These are phyloP conservation scores for Nyssa sinensis DNA, from an alignment of 148 eudicot genomes.

Conservation along the genomic window DNA sequence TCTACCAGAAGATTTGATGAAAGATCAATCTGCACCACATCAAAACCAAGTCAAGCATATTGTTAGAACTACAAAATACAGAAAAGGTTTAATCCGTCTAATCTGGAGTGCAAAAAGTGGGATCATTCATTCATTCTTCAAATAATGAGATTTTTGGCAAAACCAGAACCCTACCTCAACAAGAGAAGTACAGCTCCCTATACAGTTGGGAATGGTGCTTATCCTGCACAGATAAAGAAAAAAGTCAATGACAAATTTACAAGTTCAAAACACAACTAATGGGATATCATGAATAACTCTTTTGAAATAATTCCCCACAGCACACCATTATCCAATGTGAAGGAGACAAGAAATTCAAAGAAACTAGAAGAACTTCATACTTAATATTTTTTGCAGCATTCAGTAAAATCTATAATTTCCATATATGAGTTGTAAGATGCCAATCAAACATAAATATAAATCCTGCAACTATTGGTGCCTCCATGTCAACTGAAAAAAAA, in stretches of 20 bases:
- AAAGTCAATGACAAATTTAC: conserved; percentile 14
- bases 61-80: neutral
- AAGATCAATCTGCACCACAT: conserved; percentile 69
- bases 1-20: conserved; percentile 78
- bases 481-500: neutral
- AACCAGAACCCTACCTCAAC: conserved; percentile 52
- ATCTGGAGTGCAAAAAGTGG: neutral
- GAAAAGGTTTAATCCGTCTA: neutral
- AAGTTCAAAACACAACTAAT: neutral
- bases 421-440: neutral
- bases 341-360: too few relatives aligned
- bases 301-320: neutral
- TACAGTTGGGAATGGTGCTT: conserved; percentile 42
- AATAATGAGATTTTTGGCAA: neutral
- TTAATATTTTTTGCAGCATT: neutral
- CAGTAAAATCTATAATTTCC: neutral
- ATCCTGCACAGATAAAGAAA: conserved; percentile 44
- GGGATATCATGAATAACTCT: neutral
- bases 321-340: neutral
- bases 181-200: conserved; percentile 72
- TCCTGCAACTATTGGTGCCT: neutral
- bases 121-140: neutral
- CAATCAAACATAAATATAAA: neutral
- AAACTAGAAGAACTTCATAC: neutral
- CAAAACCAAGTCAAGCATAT: conserved; percentile 11